phyloP scores from a whole-genome alignment of 305 asterid species.

The Solanum chacoense region DNA sequence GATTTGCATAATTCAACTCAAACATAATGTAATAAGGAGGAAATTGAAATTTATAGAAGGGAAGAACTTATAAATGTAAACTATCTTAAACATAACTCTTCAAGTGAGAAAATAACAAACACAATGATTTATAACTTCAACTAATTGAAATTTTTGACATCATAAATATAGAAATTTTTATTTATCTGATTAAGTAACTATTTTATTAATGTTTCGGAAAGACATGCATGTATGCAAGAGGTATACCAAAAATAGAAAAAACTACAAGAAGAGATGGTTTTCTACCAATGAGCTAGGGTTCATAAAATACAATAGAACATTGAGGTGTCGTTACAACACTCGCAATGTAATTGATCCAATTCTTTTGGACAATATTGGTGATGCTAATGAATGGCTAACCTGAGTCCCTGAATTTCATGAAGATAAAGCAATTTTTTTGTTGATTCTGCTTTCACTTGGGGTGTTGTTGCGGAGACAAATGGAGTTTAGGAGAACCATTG shows the following conservation, averaged over 20 bases:
- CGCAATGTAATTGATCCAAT: not conserved
- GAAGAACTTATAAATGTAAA: not conserved
- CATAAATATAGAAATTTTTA: not conserved
- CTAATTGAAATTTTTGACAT: not conserved
- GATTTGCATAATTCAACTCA: not conserved
- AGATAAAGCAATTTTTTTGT: not conserved
- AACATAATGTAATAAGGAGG: not conserved
- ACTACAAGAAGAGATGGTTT: not conserved
- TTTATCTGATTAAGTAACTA: not conserved
- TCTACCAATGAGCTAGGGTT: not conserved
- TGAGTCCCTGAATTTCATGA: not conserved
- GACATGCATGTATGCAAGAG: not conserved
- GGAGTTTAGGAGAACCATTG: not conserved
- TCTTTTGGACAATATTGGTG: not conserved
- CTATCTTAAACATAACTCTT: not conserved
- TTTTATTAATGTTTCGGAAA: not conserved
- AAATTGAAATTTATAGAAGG: not conserved
- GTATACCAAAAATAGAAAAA: not conserved
- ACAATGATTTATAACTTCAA: not conserved
- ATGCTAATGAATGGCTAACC: not conserved
- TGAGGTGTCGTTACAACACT: not conserved
- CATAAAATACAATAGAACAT: not conserved
- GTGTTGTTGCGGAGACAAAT: not conserved
- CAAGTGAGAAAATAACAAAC: not conserved
- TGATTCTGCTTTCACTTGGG: not conserved